Base-by-base conservation (phyloP, 805 yeast genomes). In the Kodamaea hsintzibuensis region DNA sequence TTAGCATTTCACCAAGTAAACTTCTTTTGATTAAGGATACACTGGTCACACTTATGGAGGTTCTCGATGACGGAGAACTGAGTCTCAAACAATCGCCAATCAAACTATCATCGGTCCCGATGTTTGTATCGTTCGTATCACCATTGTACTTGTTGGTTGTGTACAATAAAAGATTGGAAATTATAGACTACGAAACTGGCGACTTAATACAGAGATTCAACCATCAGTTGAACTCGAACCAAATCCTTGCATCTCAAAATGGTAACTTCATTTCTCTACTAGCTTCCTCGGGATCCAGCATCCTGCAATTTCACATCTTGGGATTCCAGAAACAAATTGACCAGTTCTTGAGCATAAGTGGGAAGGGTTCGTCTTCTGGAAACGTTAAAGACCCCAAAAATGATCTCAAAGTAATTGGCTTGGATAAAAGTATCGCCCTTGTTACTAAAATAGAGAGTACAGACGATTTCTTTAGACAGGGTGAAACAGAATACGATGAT, bases 61-160 rank as follows among this genome's bases (percentile, higher is more conserved):
- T 53, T 57, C 40, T 53, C 7, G 47, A 51, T 1, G 61, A 56
- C 13, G 52, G 55, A 1, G 42, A 47, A 14, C 42, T 50, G 18
- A 40, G 50, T 1, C 54, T 62, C 17, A 47, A 37, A 14, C 58
- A 62, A 4, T 60, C 71, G 2, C 56, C 60, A 1, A 57, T 74
- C 1, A 65, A 65, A 42, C 61, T 73, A 2, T 22, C 60, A 6
- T 45, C 62, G 3, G 55, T 62, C 0, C 79, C 80, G 0, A 42
- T 62, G 3, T 58, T 54, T 45, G 61, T 68, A 2, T 56, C 67
- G 3, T 64, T 58, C 42, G 63, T 76, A 5, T 45, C 60, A 38
- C 78, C 80, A 1, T 59, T 68, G 7, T 76, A 75, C 51, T 53
- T 73, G 3, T 53, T 76, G 18, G 62, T 63, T 3, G 59, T 73